phyloP scores from a whole-genome alignment of 495 filamentous ascomycete genomes.

The Penicillium paxilli region DNA sequence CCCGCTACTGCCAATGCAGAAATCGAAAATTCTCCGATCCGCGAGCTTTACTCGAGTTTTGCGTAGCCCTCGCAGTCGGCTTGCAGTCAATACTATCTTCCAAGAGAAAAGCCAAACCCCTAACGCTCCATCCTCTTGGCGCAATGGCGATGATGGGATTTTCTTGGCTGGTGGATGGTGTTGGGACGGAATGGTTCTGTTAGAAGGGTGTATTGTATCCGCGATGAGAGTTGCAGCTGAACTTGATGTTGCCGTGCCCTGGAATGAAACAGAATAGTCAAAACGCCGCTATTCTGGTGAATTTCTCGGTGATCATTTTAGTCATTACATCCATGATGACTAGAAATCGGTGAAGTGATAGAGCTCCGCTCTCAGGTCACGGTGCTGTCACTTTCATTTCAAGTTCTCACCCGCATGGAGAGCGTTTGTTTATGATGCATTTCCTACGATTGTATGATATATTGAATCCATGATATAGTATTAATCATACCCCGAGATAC shows the following conservation, averaged over 20 bases:
- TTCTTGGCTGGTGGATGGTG: slow-evolving; percentile 60
- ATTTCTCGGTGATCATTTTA: no score
- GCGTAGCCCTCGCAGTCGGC: slow-evolving; percentile 30
- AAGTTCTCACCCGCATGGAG: no score
- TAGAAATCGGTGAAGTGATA: no score
- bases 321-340: no score
- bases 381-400: no score
- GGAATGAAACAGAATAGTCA: slow-evolving; percentile 13
- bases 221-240: slow-evolving; percentile 50
- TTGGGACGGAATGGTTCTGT: slow-evolving; percentile 64
- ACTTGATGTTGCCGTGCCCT: slow-evolving; percentile 50
- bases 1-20: slow-evolving; percentile 31
- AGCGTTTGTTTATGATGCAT: no score
- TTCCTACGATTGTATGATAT: neutral
- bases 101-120: neutral
- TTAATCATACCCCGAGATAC: no score
- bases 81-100: slow-evolving; percentile 38
- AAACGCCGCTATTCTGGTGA: no score
- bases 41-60: slow-evolving; percentile 34
- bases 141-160: slow-evolving; percentile 50
- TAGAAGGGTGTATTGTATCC: slow-evolving; percentile 59
- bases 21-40: slow-evolving; percentile 26
- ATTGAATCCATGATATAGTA: neutral
- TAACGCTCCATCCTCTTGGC: slow-evolving; percentile 28
- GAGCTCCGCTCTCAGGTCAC: no score